These are phyloP conservation scores for Tetraselmis chui DNA, from an alignment of 139 green algal species.

Conservation along the genomic window DNA sequence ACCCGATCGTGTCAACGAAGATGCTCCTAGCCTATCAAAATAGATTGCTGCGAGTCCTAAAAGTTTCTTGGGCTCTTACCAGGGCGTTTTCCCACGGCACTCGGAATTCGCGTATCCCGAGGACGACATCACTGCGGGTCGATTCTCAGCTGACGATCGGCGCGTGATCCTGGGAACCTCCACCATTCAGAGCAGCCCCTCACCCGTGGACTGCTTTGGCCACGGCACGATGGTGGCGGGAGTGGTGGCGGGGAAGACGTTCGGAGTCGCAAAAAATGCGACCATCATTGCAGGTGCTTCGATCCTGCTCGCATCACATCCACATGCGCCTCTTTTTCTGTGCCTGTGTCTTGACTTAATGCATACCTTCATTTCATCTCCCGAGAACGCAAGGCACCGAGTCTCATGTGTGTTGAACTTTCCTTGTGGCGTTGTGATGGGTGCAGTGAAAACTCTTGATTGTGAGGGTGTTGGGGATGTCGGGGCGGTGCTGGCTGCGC, in stretches of 20 bases:
- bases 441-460: neutral
- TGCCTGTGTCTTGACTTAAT: too few species aligned
- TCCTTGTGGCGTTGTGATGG: conserved; percentile 5
- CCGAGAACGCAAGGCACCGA: too few species aligned
- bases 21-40: too few species aligned
- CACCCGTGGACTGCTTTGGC: conserved; percentile 2
- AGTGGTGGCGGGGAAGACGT: conserved; percentile 1
- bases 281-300: neutral
- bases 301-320: too few species aligned
- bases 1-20: too few species aligned
- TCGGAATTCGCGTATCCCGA: neutral
- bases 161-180: neutral
- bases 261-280: conserved; percentile 5
- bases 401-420: too few species aligned
- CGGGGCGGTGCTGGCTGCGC: neutral
- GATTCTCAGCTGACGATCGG: neutral
- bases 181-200: neutral
- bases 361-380: too few species aligned
- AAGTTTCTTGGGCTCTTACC: too few species aligned
- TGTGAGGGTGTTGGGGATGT: conserved; percentile 2
- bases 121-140: neutral
- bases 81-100: conserved; percentile 2
- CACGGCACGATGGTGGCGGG: conserved; percentile 7
- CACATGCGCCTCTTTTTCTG: too few species aligned
- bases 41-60: too few species aligned